Evolutionary conservation across 2,329 filamentous ascomycete genomes (phyloP).

Genomic region (Alternaria ethzedia): DNA sequence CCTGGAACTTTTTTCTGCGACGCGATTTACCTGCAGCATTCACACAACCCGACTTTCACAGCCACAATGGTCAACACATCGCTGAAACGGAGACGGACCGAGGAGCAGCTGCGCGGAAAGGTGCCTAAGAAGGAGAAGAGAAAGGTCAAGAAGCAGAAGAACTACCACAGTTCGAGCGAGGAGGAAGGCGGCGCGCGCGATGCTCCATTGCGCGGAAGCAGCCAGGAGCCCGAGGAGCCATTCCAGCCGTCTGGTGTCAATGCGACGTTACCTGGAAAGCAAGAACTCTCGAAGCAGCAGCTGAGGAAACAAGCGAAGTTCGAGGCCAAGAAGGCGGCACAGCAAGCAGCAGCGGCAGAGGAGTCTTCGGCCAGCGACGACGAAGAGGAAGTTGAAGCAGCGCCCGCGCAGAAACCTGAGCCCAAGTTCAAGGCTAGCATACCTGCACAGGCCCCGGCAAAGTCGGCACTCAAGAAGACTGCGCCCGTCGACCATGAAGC

Average conservation of each 20-base stretch:
- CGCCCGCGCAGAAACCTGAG: conserved; percentile 21
- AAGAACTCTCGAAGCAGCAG: conserved; percentile 20
- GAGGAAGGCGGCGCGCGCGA: conserved; percentile 55
- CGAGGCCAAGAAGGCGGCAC: conserved; percentile 21
- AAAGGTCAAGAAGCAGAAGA: conserved; percentile 67
- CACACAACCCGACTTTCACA: conserved; percentile 10
- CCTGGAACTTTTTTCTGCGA: conserved; percentile 31
- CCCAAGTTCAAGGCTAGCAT: conserved; percentile 31
- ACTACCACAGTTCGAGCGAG: conserved; percentile 70
- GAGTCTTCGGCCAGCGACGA: conserved; percentile 17
- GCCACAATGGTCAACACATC: conserved; percentile 49
- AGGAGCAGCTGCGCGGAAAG: conserved; percentile 64
- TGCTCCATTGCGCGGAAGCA: conserved; percentile 30
- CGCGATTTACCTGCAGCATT: conserved; percentile 4
- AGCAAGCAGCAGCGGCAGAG: conserved; percentile 16
- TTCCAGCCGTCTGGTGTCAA: conserved; percentile 34
- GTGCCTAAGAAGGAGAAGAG: conserved; percentile 60
- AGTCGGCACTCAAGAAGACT: conserved; percentile 34
- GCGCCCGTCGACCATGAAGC: conserved; percentile 38
- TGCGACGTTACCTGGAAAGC: conserved; percentile 21
- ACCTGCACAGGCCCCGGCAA: conserved; percentile 21
- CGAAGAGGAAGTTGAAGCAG: conserved; percentile 1
- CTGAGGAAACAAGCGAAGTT: conserved; percentile 25
- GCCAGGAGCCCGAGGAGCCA: conserved; percentile 31
- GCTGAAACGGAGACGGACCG: conserved; percentile 64